These are phyloP conservation scores for Paraphaeosphaeria minitans DNA, from an alignment of 2,329 filamentous ascomycete species.

Conservation along the genomic window DNA sequence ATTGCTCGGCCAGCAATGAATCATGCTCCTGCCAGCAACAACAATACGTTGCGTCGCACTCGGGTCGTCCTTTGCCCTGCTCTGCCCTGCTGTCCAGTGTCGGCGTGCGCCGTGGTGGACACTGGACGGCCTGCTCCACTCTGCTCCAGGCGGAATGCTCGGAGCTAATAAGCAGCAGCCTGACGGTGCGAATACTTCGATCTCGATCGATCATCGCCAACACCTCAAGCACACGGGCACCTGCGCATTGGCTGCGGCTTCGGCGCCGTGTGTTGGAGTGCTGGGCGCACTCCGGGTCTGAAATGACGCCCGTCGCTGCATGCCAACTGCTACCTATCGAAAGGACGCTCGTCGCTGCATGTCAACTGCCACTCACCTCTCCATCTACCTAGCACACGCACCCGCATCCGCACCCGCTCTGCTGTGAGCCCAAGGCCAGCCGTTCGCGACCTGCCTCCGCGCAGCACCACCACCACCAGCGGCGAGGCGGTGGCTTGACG, in stretches of 20 bases:
- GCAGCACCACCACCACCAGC: background rate
- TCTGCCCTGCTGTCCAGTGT: background rate
- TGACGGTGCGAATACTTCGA: background rate
- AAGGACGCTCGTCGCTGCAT: no score
- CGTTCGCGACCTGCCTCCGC: background rate
- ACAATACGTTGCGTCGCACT: no score
- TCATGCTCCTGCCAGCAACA: no score
- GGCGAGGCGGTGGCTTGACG: slow-evolving; percentile 7
- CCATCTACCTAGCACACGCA: slow-evolving; percentile 8
- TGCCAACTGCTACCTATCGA: no score
- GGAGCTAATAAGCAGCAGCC: background rate
- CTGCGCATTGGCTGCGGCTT: background rate
- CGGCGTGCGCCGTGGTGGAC: background rate
- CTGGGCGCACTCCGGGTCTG: no score
- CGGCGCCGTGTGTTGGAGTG: background rate
- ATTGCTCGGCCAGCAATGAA: no score
- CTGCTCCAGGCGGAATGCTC: slow-evolving; percentile 2
- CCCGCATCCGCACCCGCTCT: background rate
- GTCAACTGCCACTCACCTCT: no score
- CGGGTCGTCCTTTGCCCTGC: no score
- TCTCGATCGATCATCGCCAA: slow-evolving; percentile 7
- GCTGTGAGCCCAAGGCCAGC: background rate
- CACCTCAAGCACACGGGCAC: background rate
- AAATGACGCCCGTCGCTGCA: no score
- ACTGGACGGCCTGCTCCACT: background rate